Base-by-base conservation (phyloP, 1,139 yeast genomes). In the Candida labiduridarum region DNA sequence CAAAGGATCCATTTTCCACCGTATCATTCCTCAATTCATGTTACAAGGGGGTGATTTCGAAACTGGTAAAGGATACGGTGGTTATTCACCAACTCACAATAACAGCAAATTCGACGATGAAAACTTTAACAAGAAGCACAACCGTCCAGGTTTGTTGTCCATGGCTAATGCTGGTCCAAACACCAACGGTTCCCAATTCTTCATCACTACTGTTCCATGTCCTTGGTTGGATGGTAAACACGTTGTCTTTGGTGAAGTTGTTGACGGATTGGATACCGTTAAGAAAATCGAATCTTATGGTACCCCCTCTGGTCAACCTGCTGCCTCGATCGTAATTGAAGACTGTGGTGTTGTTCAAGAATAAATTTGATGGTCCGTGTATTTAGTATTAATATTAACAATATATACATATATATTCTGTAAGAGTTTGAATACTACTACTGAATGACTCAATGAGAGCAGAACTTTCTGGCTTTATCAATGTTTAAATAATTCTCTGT, bases 161-260 rank as follows among this genome's bases (percentile, higher is more conserved):
- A 94, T 94, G 99, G 99, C 99, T 74, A 94, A 94, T 70, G 97
- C 98, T 65, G 99, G 99, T 71, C 97, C 97, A 77, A 90, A 92
- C 92, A 92, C 98, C 85, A 94, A 94, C 82, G 99, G 99, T 61
- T 92, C 98, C 54, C 99, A 94, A 80, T 94, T 94, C 82, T 94
- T 94, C 85, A 84, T 94, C 78, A 94, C 99, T 82, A 92, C 98
- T 57, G 97, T 92, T 54, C 83, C 91, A 66, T 80, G 89, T 74
- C 89, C 97, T 62, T 92, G 98, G 97, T 86, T 94, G 78, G 98
- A 94, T 71, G 98, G 98, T 72, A 88, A 87, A 81, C 99, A 94
- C 87, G 97, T 91, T 75, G 99, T 94, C 59, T 94, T 92, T 66
- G 99, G 99, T 74, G 97, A 92, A 82, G 97, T 94, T 63, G 72